phyloP scores from a whole-genome alignment of 306 rosid species.

The Rosa persica region DNA sequence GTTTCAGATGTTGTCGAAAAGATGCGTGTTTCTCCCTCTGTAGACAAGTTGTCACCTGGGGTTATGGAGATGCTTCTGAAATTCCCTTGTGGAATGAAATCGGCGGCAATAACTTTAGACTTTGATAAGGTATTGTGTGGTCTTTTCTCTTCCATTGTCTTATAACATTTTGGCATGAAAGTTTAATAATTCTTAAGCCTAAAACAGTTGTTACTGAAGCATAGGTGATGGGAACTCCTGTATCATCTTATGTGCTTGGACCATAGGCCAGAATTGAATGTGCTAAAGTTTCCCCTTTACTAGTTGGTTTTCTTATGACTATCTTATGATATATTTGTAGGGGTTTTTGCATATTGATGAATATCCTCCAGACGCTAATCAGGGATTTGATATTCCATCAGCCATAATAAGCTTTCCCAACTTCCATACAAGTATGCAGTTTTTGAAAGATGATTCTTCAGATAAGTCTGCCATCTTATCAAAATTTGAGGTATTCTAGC shows the following conservation, averaged over 20 bases:
- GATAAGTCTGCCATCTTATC: slow-evolving; percentile 63
- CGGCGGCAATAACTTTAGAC: slow-evolving; percentile 68
- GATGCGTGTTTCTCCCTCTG: slow-evolving; percentile 84
- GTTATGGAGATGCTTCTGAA: slow-evolving; percentile 71
- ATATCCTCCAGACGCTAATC: slow-evolving; percentile 95
- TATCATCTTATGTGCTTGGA: slow-evolving; percentile 12
- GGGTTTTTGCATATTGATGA: slow-evolving; percentile 97
- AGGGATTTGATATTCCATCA: slow-evolving; percentile 96
- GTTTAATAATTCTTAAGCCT: background rate
- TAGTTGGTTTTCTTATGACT: slow-evolving; percentile 21
- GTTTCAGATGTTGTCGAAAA: slow-evolving; percentile 59
- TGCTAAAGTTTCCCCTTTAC: slow-evolving; percentile 17
- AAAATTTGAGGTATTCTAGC: slow-evolving; percentile 60
- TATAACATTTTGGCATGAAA: slow-evolving; percentile 4
- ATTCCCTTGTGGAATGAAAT: slow-evolving; percentile 78
- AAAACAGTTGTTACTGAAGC: slow-evolving; percentile 1
- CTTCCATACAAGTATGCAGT: slow-evolving; percentile 55
- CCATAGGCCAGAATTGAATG: slow-evolving; percentile 15
- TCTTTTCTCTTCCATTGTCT: background rate
- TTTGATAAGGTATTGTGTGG: slow-evolving; percentile 73
- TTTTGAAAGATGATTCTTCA: slow-evolving; percentile 38
- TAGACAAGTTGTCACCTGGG: slow-evolving; percentile 91
- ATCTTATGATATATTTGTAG: slow-evolving; percentile 35
- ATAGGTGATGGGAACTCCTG: background rate
- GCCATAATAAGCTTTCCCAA: slow-evolving; percentile 85